Base-by-base conservation (phyloP, 2,329 filamentous ascomycete species). In the Penicillium expansum region DNA sequence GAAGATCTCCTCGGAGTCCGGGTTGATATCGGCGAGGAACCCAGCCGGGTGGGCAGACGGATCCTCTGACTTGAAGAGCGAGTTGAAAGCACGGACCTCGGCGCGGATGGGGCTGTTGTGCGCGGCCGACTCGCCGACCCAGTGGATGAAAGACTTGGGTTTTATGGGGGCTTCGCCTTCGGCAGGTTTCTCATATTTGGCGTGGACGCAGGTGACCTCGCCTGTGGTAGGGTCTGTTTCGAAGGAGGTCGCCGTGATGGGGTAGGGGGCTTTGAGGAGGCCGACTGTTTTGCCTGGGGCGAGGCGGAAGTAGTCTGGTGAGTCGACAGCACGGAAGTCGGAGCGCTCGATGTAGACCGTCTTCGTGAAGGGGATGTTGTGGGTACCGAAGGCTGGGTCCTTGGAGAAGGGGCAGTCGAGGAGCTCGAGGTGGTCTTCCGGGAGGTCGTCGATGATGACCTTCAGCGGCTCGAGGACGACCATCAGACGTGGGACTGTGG, bases 401-500 rank as follows among this genome's bases (percentile, higher is more conserved):
- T 95, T 96, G 24, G 90, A 71, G 76, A 96, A 96, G 0, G 92
- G 91, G 8, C 90, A 78, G 2, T 84, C 83, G 3, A 93, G 72
- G 58, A 89, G 83, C 62, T 86, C 82, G 32, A 79, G 61, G 57
- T 90, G 84, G 50, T 89, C 81, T 52, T 90, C 87, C 14, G 87
- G 82, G 0, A 89, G 80, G 67, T 93, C 89, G 63, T 94, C 89
- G 57, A 97, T 91, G 30, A 91, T 80, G 13, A 97, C 86, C 33
- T 86, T 87, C 44, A 97, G 79, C 0, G 93, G 93, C 63, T 97
- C 91, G 20, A 96, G 82, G 2, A 97, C 85, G 30, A 97, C 82
- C 89, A 95, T 94, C 13, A 97, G 82, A 27, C 93, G 87, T 2
- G 93, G 92, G 0, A 96, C 92, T 0, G 90, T 92, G 48, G 84